These are phyloP conservation scores for Candida morakotiae DNA, from an alignment of 805 yeast genomes.

Conservation along the genomic window DNA sequence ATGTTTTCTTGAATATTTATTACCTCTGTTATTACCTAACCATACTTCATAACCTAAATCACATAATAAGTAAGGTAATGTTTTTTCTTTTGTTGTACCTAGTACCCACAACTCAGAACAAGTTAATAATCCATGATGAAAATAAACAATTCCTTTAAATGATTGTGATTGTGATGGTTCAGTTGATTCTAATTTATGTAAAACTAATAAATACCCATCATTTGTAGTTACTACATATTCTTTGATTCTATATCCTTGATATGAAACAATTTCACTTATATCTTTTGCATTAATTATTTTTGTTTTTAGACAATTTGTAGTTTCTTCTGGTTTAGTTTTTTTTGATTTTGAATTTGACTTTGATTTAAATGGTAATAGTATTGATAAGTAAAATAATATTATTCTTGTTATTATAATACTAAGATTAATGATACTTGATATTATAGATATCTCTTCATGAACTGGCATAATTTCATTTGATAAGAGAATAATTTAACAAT, in stretches of 20 bases:
- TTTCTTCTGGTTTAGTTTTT: neutral
- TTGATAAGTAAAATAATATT: slow-evolving; percentile 1
- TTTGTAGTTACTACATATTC: slow-evolving; percentile 28
- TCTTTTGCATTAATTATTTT: slow-evolving; percentile 10
- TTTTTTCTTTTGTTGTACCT: slow-evolving; percentile 19
- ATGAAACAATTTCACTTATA: slow-evolving; percentile 20
- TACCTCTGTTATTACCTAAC: slow-evolving; percentile 24
- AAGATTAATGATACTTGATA: slow-evolving; percentile 5
- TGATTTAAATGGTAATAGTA: slow-evolving; percentile 1
- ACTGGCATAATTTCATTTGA: slow-evolving; percentile 7
- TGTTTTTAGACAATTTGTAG: slow-evolving; percentile 2
- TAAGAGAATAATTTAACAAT: too few relatives aligned
- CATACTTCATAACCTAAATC: slow-evolving; percentile 22
- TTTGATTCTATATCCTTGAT: slow-evolving; percentile 20
- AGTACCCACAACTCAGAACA: slow-evolving; percentile 35
- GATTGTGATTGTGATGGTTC: slow-evolving; percentile 5
- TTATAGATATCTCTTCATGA: slow-evolving; percentile 6
- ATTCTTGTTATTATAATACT: slow-evolving; percentile 4
- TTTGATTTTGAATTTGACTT: neutral
- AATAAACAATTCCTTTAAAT: slow-evolving; percentile 18
- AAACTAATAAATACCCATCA: slow-evolving; percentile 24
- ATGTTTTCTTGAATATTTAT: slow-evolving; percentile 29
- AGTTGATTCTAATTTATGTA: slow-evolving; percentile 21
- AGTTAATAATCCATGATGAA: slow-evolving; percentile 29
- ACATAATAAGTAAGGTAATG: slow-evolving; percentile 18